Evolutionary conservation across 1,139 yeast genomes (phyloP), one percentile per base, ranked within the genome.

Genomic region (Yamadazyma blattariae): DNA sequence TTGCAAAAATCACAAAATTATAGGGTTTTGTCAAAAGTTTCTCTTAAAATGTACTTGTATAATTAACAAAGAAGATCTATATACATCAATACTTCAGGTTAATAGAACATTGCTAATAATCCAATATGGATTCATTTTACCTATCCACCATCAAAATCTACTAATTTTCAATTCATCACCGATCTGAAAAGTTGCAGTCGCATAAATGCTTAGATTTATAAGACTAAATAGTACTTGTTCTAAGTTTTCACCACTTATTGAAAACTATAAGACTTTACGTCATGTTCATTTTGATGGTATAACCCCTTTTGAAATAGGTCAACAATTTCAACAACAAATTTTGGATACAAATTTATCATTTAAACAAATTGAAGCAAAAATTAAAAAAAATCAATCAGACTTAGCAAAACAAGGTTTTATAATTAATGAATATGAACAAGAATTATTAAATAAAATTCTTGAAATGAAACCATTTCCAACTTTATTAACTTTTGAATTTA

Each of bases 401-500:
- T 53, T 75, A 13, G 54, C 48, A 15, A 46, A 51, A 26, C 77
- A 64, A 34, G 74, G 76, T 24, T 58, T 65, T 34, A 51, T 61
- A 13, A 59, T 71, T 28, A 67, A 55, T 40, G 74, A 71, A 6
- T 67, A 71, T 40, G 84, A 79, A 45, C 59, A 62, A 25, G 61
- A 54, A 13, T 53, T 78, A 23, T 42, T 77, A 17, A 52, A 61
- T 14, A 66, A 66, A 33, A 71, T 79, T 12, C 43, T 74, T 19
- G 59, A 64, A 7, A 67, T 77, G 71, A 75, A 76, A 48, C 85
- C 87, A 4, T 59, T 63, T 20, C 88, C 90, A 0, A 71, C 80
- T 1, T 54, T 88, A 2, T 61, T 89, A 17, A 82, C 94, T 2
- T 89, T 88, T 61, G 88, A 90, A 55, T 87, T 89, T 57, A 69